Base-by-base conservation (phyloP, 208 protist species). In the Crithidia bombi region DNA sequence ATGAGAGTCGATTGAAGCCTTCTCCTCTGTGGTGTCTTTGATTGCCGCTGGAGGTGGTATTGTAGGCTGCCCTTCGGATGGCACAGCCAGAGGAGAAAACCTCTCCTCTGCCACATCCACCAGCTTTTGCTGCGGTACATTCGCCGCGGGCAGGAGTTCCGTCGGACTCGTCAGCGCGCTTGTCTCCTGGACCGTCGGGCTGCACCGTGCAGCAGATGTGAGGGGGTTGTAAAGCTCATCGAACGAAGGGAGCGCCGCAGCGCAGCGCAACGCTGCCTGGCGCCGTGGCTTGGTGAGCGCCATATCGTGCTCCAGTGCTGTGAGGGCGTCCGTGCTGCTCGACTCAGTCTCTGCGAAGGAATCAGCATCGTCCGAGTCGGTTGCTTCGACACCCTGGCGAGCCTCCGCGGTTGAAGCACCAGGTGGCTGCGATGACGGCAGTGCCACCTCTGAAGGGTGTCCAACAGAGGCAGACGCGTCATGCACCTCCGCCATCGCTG, bases 231-330 rank as follows among this genome's bases (percentile, higher is more conserved):
- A 89, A 0, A 92, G 78, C 23, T 75, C 39, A 12, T 78, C 68
- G 35, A 92, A 90, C 2, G 75, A 65, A 0, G 71, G 64, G 7
- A 65, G 67, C 17, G 19, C 32, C 11, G 39, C 25, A 21, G 47
- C 30, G 3, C 58, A 69, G 15, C 72, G 56, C 17, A 90, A 55
- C 19, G 84, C 79, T 11, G 44, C 44, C 25, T 39, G 44, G 17
- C 89, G 81, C 5, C 82, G 67, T 6, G 33, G 28, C 56, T 56
- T 47, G 5, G 86, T 89, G 9, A 71, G 54, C 0, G 49, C 26
- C 47, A 94, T 75, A 54, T 87, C 86, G 33, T n/a, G 28, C 52
- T 90, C 82, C 57, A 91, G 49, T 17, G 54, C 75, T 17, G 56
- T 68, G 49, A 88, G 62, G 5, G 71, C 85, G 33, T 86, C 83